A percentile compares a stretch with the other conserved stretches of the same genome.
These are phyloP conservation scores for Ganoderma multipileum DNA, from an alignment of 1,284 basidiomycete species.

Conservation along the genomic window DNA sequence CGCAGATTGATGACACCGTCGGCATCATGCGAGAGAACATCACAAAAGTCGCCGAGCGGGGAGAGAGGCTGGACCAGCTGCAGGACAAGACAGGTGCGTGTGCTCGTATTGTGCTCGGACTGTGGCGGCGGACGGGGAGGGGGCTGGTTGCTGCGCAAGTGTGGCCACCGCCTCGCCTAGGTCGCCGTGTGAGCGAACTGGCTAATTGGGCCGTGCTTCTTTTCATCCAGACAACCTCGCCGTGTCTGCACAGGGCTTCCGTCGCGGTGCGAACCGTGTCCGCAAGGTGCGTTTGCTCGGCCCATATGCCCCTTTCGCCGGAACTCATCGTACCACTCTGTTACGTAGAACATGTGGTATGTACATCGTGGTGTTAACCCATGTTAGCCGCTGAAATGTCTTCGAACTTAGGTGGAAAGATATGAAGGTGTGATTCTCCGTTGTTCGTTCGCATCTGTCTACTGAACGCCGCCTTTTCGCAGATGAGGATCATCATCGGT, in stretches of 20 bases:
- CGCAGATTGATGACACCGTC: conserved; percentile 94
- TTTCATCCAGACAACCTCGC: conserved; percentile 85
- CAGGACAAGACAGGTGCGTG: conserved; percentile 95
- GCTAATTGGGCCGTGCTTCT: conserved; percentile 16
- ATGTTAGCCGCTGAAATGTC: conserved; percentile 23
- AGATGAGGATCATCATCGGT: conserved; percentile 93
- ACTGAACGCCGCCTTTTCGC: conserved; percentile 12
- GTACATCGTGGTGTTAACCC: conserved; percentile 38
- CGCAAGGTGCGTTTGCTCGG: conserved; percentile 83
- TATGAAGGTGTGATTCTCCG: conserved; percentile 76
- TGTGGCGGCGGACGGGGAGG: conserved; percentile 3
- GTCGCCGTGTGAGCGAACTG: conserved; percentile 11
- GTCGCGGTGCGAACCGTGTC: conserved; percentile 95
- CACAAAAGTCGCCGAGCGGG: conserved; percentile 93
- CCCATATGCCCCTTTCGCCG: not conserved
- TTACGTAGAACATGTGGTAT: conserved; percentile 82
- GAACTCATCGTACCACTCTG: conserved; percentile 32
- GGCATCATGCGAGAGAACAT: conserved; percentile 99
- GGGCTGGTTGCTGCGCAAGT: conserved; percentile 44
- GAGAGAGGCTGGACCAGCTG: conserved; percentile 91
- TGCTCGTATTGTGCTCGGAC: not conserved
- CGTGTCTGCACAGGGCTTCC: conserved; percentile 98
- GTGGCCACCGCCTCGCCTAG: not conserved
- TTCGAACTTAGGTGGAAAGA: conserved; percentile 85
- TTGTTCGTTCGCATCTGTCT: not conserved